Evolutionary conservation across 306 rosid genomes (phyloP).

Genomic region (Purshia tridentata): DNA sequence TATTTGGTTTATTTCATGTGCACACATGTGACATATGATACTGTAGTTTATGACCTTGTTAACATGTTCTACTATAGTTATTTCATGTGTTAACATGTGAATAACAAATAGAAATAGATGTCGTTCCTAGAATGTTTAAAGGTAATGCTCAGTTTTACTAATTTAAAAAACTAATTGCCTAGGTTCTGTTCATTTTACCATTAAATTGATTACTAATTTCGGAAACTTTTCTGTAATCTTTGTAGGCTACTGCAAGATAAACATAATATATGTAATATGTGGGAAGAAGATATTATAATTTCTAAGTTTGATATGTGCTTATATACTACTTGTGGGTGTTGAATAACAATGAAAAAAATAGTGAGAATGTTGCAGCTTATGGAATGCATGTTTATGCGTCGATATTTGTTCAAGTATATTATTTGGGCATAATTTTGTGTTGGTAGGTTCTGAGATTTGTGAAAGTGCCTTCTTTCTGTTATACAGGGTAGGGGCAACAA

Average conservation of each 20-base stretch:
- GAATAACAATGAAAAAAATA: neutral
- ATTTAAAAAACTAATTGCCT: neutral
- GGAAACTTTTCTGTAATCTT: neutral
- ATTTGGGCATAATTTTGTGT: neutral
- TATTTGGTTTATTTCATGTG: neutral
- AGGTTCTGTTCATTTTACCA: neutral
- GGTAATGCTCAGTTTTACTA: neutral
- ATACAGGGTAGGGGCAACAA: constrained; percentile 87
- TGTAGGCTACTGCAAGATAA: neutral
- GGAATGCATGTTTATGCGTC: neutral
- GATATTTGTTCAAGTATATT: neutral
- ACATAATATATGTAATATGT: neutral
- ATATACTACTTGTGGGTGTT: neutral
- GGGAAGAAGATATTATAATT: neutral
- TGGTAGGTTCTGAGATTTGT: constrained; percentile 3
- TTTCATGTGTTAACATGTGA: neutral
- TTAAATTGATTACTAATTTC: neutral
- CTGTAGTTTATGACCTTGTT: neutral
- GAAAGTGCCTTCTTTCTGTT: constrained; percentile 26
- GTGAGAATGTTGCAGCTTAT: neutral
- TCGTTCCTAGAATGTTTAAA: neutral
- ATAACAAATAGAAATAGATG: neutral
- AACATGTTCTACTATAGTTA: too few species aligned
- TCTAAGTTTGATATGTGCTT: neutral
- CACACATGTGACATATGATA: neutral